Conservation (phyloP, 202 grass and related monocot species). For the Setaria italica region DNA sequence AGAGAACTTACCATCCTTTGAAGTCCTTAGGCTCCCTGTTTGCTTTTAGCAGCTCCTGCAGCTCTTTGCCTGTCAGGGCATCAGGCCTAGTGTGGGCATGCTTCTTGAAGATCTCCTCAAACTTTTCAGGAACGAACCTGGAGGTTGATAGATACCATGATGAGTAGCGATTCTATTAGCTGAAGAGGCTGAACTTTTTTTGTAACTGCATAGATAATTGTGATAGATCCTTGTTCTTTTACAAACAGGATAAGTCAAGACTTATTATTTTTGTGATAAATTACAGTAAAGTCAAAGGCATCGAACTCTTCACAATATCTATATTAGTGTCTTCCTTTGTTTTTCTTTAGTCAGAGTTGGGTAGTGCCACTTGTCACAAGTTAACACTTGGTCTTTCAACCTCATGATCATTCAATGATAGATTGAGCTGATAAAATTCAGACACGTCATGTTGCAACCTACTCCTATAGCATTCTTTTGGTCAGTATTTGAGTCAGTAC, state of each 20-base stretch:
- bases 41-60: conserved; percentile 65
- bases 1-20: conserved; percentile 60
- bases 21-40: conserved; percentile 70
- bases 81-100: conserved; percentile 83
- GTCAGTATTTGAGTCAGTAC: neutral
- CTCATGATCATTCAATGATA: neutral
- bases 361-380: neutral
- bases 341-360: neutral
- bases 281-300: neutral
- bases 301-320: neutral
- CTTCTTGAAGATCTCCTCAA: conserved; percentile 89
- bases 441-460: neutral
- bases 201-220: neutral
- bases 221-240: neutral
- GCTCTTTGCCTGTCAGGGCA: conserved; percentile 72
- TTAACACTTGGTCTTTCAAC: neutral
- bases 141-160: conserved; percentile 18
- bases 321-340: neutral
- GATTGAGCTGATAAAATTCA: neutral
- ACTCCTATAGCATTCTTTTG: neutral
- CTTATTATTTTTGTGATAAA: neutral
- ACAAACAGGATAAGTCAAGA: neutral
- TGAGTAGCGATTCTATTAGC: neutral
- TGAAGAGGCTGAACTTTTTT: neutral
- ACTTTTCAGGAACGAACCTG: conserved; percentile 90